Base-by-base conservation (phyloP, 2,329 filamentous ascomycete species). In the Talaromyces atroroseus region DNA sequence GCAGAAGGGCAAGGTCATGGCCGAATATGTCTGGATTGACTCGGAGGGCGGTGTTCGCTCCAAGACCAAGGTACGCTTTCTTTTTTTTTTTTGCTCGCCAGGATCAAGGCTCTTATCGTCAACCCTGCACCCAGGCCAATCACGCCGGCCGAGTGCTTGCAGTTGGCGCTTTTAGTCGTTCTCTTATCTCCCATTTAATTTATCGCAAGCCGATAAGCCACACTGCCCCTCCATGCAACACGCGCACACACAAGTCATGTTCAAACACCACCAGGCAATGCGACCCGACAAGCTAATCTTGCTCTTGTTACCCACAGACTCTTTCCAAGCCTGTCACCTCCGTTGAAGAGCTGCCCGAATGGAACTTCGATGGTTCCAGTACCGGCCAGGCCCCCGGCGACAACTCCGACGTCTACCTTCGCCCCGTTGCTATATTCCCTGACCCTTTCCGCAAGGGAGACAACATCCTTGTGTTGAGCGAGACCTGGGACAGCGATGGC, bases 11-110 rank as follows among this genome's bases (percentile, higher is more conserved):
- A 80, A 79, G 67, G 81, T 95, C 72, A 94, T 96, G 77, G 92
- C 91, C 71, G 92, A 96, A 80, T 96, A 96, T 79, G 86, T 96
- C 81, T 96, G 92, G 92, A 88, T 96, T 73, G 92, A 96, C 71
- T 81, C 88, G 63, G 76, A 79, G 63, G 91, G 92, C 73, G 87
- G 88, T 69, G 83, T 89, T 66, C 91, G 94, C 69, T 96, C 91
- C 74, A 99, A 97, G 82, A 92, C 89, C 72, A 95, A 91, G 83
- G 92, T 96, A 82, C 82, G 90, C n/a, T n/a, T n/a, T n/a, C n/a
- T n/a, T n/a, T n/a, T n/a, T n/a, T n/a, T n/a, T n/a, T 81, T 29
- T 34, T 42, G 23, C 20, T 58, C 52, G 68, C 32, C 12, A 36
- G 32, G 32, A 36, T 36, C 32, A 36, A 89, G 86, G 89, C 86